phyloP scores from a whole-genome alignment of 2,329 filamentous ascomycete species.

The Arthroderma uncinatum region DNA sequence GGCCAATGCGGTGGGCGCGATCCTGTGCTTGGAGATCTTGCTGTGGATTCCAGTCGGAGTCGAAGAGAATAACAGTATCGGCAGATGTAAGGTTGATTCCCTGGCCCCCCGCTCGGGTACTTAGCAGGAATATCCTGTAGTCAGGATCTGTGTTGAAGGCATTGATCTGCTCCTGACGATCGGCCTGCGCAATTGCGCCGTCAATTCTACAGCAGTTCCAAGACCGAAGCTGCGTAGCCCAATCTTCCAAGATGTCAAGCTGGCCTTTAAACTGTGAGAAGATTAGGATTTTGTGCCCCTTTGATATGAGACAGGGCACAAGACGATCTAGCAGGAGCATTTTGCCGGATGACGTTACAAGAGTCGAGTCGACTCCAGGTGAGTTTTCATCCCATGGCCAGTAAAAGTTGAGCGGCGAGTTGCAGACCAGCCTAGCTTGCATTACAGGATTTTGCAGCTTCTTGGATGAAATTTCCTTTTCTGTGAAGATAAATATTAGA shows the following conservation, averaged over 20 bases:
- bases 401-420: constrained; percentile 93
- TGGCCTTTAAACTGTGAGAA: constrained; percentile 96
- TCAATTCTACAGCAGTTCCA: constrained; percentile 88
- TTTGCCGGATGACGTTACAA: constrained; percentile 83
- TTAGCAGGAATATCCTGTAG: constrained; percentile 71
- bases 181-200: constrained; percentile 66
- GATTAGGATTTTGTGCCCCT: constrained; percentile 81
- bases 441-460: constrained; percentile 88
- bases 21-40: constrained; percentile 96
- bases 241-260: constrained; percentile 80
- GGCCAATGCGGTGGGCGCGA: constrained; percentile 86
- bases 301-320: constrained; percentile 59
- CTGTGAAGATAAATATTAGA: constrained; percentile 33
- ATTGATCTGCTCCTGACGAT: constrained; percentile 59
- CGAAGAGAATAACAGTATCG: constrained; percentile 94
- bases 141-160: constrained; percentile 57
- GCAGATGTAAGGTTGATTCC: constrained; percentile 99
- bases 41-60: constrained; percentile 91
- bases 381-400: constrained; percentile 64
- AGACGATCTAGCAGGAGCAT: constrained; percentile 89
- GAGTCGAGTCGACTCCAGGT: constrained; percentile 57
- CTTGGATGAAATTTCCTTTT: constrained; percentile 78
- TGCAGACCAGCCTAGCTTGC: constrained; percentile 84
- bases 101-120: constrained; percentile 87
- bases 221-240: constrained; percentile 61